A percentile compares a stretch with the other conserved stretches of the same genome.
Evolutionary conservation across 768 basidiomycete genomes (phyloP).

Genomic region (Boletus patriciae): DNA sequence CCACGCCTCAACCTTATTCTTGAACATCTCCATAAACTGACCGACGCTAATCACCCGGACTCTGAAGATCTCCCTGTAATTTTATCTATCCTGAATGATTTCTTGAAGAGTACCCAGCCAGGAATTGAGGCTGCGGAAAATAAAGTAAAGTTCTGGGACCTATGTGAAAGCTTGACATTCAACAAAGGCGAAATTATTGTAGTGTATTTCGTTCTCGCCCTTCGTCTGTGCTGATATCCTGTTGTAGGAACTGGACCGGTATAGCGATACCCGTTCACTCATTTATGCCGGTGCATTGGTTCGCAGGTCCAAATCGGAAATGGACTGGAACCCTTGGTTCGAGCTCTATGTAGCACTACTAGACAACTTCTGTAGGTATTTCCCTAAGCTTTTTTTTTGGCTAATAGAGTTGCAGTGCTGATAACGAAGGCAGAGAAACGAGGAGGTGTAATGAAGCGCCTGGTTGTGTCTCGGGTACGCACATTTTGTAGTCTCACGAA

Average conservation of each 20-base stretch:
- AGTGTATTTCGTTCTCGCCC: conserved; percentile 24
- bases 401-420: conserved; percentile 47
- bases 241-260: conserved; percentile 76
- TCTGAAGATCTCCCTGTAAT: conserved; percentile 73
- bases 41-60: conserved; percentile 77
- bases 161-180: conserved; percentile 73
- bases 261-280: conserved; percentile 71
- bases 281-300: conserved; percentile 65
- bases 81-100: conserved; percentile 62
- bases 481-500: not conserved
- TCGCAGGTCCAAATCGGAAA: conserved; percentile 61
- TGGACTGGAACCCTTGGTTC: conserved; percentile 68
- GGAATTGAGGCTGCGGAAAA: conserved; percentile 90
- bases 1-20: conserved; percentile 76
- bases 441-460: conserved; percentile 48
- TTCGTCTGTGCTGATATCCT: conserved; percentile 5
- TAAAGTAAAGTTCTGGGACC: conserved; percentile 84
- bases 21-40: conserved; percentile 65
- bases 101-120: conserved; percentile 83
- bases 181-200: conserved; percentile 83
- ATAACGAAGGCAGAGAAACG: conserved; percentile 62
- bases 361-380: conserved; percentile 70
- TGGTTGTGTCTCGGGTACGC: conserved; percentile 67
- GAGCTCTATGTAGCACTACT: conserved; percentile 66
- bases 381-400: not conserved